These are phyloP conservation scores for Coemansia sp. DNA, from an alignment of 192 early-diverging fungal species.

Conservation along the genomic window DNA sequence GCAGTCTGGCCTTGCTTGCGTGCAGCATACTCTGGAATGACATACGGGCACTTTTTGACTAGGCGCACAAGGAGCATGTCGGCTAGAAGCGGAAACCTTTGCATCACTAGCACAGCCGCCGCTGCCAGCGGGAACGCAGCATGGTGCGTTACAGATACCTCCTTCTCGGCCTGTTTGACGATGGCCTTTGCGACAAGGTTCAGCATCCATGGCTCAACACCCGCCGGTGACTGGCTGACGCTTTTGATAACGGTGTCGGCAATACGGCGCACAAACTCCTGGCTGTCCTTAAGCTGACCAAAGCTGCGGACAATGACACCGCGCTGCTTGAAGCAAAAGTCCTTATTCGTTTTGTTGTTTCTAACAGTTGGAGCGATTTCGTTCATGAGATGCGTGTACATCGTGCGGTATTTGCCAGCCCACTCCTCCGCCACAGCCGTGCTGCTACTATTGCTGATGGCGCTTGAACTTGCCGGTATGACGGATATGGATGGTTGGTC, in stretches of 20 bases:
- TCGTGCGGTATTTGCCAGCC: slow-evolving; percentile 33
- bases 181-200: slow-evolving; percentile 46
- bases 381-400: slow-evolving; percentile 30
- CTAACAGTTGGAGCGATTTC: slow-evolving; percentile 19
- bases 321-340: slow-evolving; percentile 42
- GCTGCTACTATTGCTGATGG: not conserved
- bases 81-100: slow-evolving; percentile 18
- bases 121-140: slow-evolving; percentile 44
- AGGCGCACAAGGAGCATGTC: slow-evolving; percentile 44
- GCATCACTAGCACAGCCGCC: slow-evolving; percentile 30
- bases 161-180: slow-evolving; percentile 49
- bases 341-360: slow-evolving; percentile 9
- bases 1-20: slow-evolving; percentile 15
- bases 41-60: slow-evolving; percentile 51
- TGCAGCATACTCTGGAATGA: slow-evolving; percentile 32
- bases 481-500: not conserved
- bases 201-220: slow-evolving; percentile 40
- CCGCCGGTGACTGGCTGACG: slow-evolving; percentile 5
- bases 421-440: slow-evolving; percentile 15
- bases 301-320: slow-evolving; percentile 35
- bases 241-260: slow-evolving; percentile 19
- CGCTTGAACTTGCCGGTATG: not conserved
- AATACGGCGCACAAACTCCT: slow-evolving; percentile 30
- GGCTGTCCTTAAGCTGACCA: slow-evolving; percentile 51
- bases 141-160: slow-evolving; percentile 28